Conservation (phyloP, 257 asterid species). For the Salvia rosmarinus region DNA sequence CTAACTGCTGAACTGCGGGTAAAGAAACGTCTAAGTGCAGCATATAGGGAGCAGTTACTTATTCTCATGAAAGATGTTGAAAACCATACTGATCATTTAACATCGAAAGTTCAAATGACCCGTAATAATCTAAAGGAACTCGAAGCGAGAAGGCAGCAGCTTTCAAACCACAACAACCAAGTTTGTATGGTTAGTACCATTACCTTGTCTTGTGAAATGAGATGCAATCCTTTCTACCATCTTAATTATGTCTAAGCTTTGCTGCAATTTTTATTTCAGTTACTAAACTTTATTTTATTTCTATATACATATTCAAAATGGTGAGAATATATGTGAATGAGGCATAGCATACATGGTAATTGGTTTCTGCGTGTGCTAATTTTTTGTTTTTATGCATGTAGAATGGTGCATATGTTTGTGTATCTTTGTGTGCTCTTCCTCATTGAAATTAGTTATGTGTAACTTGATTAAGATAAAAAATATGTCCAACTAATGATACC, state of each 20-base stretch:
- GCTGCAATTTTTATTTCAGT: constrained; percentile 5
- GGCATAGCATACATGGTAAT: background rate
- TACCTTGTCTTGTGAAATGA: constrained; percentile 6
- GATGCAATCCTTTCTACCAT: constrained; percentile 4
- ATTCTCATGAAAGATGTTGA: constrained; percentile 70
- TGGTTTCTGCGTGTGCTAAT: constrained; percentile 9
- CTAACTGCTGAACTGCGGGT: constrained; percentile 69
- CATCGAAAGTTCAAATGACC: constrained; percentile 51
- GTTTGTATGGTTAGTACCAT: constrained; percentile 43
- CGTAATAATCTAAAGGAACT: constrained; percentile 58
- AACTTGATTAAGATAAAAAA: background rate
- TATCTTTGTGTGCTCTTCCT: background rate
- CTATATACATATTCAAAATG: constrained; percentile 1
- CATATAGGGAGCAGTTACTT: constrained; percentile 70
- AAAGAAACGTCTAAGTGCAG: constrained; percentile 67
- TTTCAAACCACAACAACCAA: constrained; percentile 35
- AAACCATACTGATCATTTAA: constrained; percentile 61
- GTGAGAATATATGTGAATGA: constrained; percentile 15
- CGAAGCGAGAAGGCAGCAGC: constrained; percentile 55
- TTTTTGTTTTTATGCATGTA: background rate
- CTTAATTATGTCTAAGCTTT: constrained; percentile 13
- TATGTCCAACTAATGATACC: background rate
- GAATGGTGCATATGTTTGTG: background rate
- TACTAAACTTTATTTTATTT: background rate
- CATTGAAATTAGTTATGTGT: background rate